Conservation (phyloP, 176 grass and related monocot genomes). For the Triticum turgidum region DNA sequence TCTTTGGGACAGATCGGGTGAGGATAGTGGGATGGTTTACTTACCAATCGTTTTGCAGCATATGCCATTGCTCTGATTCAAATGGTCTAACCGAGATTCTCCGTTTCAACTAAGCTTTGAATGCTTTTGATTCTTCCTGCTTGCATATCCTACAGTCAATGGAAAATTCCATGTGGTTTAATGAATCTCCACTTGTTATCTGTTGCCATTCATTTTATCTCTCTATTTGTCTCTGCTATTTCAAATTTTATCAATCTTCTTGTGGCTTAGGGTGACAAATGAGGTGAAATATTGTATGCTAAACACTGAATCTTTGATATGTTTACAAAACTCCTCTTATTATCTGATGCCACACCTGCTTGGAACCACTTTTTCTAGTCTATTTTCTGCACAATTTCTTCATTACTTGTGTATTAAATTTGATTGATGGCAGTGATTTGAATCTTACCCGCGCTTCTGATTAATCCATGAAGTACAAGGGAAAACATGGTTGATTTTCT, state of each 20-base stretch:
- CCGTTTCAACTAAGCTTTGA: not conserved
- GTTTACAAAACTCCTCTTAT: slow-evolving; percentile 56
- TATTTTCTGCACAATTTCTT: not conserved
- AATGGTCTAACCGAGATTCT: slow-evolving; percentile 55
- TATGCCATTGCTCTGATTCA: slow-evolving; percentile 66
- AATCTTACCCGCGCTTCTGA: slow-evolving; percentile 61
- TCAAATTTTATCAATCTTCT: not conserved
- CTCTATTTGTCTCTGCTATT: too few species aligned
- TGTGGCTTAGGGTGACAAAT: not conserved
- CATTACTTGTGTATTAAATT: not conserved
- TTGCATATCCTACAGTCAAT: slow-evolving; percentile 46
- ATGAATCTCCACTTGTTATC: slow-evolving; percentile 37
- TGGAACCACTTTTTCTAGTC: not conserved
- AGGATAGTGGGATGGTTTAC: slow-evolving; percentile 34
- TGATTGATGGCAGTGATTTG: slow-evolving; percentile 33
- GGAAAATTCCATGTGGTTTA: slow-evolving; percentile 25
- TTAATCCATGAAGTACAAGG: slow-evolving; percentile 41
- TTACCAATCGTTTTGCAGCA: slow-evolving; percentile 67
- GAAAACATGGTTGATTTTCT: slow-evolving; percentile 64
- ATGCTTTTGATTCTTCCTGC: not conserved
- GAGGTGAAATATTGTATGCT: slow-evolving; percentile 43
- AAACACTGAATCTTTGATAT: slow-evolving; percentile 32
- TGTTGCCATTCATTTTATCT: slow-evolving; percentile 25
- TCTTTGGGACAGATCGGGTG: too few species aligned
- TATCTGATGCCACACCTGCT: slow-evolving; percentile 42